phyloP scores from a whole-genome alignment of 2,329 filamentous ascomycete species.

The Aspergillus japonicus region DNA sequence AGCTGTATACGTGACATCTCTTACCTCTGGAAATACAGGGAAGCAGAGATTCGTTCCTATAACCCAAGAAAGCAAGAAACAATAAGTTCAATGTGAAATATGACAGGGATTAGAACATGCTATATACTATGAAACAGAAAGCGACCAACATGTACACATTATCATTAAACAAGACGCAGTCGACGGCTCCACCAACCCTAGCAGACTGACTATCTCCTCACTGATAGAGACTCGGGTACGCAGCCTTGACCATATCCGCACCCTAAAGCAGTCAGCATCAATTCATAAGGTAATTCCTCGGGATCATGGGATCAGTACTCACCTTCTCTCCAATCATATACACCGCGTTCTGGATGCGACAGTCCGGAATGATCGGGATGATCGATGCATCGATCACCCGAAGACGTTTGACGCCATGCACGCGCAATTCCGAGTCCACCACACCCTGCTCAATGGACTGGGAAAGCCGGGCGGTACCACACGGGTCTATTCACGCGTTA shows the following conservation, averaged over 20 bases:
- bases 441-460: neutral
- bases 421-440: conserved; percentile 1
- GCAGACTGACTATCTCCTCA: neutral
- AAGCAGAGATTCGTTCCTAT: no score
- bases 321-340: conserved; percentile 6
- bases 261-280: neutral
- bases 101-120: no score
- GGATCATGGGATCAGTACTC: neutral
- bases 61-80: no score
- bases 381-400: conserved; percentile 2
- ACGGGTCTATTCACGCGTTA: neutral
- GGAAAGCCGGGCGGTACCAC: conserved; percentile 2
- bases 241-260: neutral
- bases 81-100: no score
- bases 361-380: conserved; percentile 1
- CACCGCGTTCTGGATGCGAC: neutral
- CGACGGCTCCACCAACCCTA: no score
- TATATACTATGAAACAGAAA: no score
- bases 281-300: no score
- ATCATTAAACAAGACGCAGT: no score
- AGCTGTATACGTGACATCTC: no score
- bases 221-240: neutral
- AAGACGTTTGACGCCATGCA: neutral
- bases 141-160: no score
- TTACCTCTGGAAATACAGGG: no score